Evolutionary conservation across 1,284 basidiomycete species (phyloP), one percentile per base, ranked within the genome.

Genomic region (Cutaneotrichosporon arboriforme): DNA sequence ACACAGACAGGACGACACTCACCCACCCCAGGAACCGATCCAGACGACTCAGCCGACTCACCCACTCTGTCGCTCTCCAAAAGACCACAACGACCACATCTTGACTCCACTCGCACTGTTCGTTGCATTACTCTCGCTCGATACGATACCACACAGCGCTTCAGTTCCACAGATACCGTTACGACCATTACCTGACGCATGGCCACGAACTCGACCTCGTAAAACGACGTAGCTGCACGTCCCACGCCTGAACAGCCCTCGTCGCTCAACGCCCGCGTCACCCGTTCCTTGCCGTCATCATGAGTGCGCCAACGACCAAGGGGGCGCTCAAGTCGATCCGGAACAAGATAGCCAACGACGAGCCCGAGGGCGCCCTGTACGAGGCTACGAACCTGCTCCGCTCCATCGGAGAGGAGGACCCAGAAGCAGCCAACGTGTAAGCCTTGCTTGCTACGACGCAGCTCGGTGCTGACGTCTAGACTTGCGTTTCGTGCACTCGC

Each of bases 401-500:
- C 58, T 80, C 83, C 58, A 80, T 84, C 23, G 82, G 84, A 12
- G 72, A 79, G 20, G 80, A 84, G 55, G 83, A 64, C 8, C 58
- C 66, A 17, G 68, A 74, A 15, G 68, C 64, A 14, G 59, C 90
- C 62, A 84, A 85, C 62, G 87, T 85, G 88, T 92, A 70, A 68
- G 86, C 26, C 5, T 10, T 10, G 5, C 10, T 31, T 31, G 7
- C 26, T 7, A 31, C 34, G 34, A 35, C 34, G 34, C 34, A 37
- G 36, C 36, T 37, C 36, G n/a, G 20, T 12, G 21, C 46, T 50
- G 42, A 51, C 51, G 9, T 4, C 65, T n/a, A 94, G 90, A 8
- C 81, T 87, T 65, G 85, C 92, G 8, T 93, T 90, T 68, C 79
- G 90, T 20, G 91, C 84, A 2, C 73, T 92, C 13, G 83, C 91